Conservation (phyloP, 495 filamentous ascomycete genomes). For the Lasiosphaeria hispida region DNA sequence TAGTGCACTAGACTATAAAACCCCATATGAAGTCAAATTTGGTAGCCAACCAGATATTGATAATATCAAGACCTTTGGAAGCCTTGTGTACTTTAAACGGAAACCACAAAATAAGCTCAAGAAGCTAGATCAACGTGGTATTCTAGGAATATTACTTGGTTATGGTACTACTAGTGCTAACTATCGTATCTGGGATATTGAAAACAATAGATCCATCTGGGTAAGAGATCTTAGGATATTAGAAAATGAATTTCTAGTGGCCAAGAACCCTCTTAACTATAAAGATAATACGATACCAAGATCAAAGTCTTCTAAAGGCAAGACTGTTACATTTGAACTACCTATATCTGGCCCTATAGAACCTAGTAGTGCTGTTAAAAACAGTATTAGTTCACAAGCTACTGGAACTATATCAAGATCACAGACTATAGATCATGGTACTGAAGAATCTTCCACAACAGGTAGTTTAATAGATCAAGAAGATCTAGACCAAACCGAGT, state of each 20-base stretch:
- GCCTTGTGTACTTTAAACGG: neutral
- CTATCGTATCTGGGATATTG: conserved; percentile 1
- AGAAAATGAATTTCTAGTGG: neutral
- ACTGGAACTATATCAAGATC: neutral
- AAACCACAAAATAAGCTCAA: neutral
- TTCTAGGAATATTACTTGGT: neutral
- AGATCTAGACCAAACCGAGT: neutral
- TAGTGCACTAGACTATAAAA: conserved; percentile 3
- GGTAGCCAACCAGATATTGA: neutral
- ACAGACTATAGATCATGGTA: neutral
- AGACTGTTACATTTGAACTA: no score
- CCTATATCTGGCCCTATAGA: no score
- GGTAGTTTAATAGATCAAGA: neutral
- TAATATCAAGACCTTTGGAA: neutral
- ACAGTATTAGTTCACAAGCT: no score
- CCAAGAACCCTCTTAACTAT: conserved; percentile 1
- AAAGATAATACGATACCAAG: neutral
- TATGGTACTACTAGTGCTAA: neutral
- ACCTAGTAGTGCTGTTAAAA: no score
- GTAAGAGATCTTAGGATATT: conserved; percentile 8
- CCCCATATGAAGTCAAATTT: conserved; percentile 4
- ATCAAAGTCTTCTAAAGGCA: neutral
- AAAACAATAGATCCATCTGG: conserved; percentile 4
- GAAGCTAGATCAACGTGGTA: neutral
- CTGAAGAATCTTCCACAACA: neutral